Conservation (phyloP, 2,329 filamentous ascomycete species). For the Teratosphaeria viscida region DNA sequence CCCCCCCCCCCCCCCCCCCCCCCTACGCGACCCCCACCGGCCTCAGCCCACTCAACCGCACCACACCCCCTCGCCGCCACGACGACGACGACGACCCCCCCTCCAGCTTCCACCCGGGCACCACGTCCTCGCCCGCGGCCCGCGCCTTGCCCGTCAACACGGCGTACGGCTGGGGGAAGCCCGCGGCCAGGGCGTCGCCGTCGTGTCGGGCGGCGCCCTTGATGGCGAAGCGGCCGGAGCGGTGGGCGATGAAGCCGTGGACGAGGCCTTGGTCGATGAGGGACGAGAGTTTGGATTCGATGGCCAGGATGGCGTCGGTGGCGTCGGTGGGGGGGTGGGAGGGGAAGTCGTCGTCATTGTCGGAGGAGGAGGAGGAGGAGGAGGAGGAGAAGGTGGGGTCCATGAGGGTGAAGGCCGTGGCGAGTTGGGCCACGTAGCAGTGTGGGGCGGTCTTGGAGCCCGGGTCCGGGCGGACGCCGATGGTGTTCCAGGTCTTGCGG, state of each 20-base stretch:
- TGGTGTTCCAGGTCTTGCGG: slow-evolving; percentile 66
- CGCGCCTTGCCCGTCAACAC: slow-evolving; percentile 52
- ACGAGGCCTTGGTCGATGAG: slow-evolving; percentile 72
- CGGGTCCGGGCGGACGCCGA: slow-evolving; percentile 50
- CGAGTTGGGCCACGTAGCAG: slow-evolving; percentile 60
- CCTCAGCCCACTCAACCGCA: slow-evolving; percentile 47
- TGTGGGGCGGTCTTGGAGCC: slow-evolving; percentile 54
- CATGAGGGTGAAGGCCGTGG: slow-evolving; percentile 46
- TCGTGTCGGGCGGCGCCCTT: slow-evolving; percentile 54
- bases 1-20: no score
- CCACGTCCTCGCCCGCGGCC: slow-evolving; percentile 47
- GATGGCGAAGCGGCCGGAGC: slow-evolving; percentile 67
- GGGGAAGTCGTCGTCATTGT: no score
- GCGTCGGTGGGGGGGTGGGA: not conserved
- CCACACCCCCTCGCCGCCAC: slow-evolving; percentile 41
- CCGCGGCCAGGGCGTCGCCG: slow-evolving; percentile 51
- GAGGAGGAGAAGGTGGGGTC: slow-evolving; percentile 30
- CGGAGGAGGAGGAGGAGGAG: no score
- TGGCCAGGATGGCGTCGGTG: slow-evolving; percentile 3
- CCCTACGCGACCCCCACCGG: no score
- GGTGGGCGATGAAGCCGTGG: slow-evolving; percentile 74
- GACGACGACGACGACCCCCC: not conserved
- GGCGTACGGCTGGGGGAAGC: slow-evolving; percentile 66
- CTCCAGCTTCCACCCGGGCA: slow-evolving; percentile 64
- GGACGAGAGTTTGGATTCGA: slow-evolving; percentile 62